Evolutionary conservation across 2,329 filamentous ascomycete genomes (phyloP), one percentile per base, ranked within the genome.

Genomic region (Clarireedia homoeocarpa): DNA sequence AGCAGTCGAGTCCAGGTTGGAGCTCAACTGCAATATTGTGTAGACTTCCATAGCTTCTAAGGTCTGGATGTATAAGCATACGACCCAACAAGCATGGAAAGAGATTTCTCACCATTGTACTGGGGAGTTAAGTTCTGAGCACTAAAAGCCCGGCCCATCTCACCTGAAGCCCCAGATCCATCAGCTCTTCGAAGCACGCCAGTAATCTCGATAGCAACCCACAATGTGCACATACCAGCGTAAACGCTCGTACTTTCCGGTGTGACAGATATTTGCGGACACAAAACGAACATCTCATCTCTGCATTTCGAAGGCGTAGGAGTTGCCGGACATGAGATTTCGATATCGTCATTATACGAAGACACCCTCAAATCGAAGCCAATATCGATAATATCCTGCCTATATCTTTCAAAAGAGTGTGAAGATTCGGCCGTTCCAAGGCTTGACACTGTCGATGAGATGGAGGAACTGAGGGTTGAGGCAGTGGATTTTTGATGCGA

Each of bases 141-240:
- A 26, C 34, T 54, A 9, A 23, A 30, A 27, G 26, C 30, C 10
- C 46, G 36, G 42, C 48, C 42, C 17, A 34, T 42, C 40, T 55
- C 45, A 48, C 26, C 24, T 17, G 30, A 56, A 44, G 39, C 20
- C n/a, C 59, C 49, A 26, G 53, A 24, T 12, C 58, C 58, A 58
- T 64, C 61, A 39, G 63, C 60, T 27, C 42, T 57, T 39, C 60
- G 58, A 44, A 69, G 59, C 39, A 58, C 49, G 15, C 69, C 71
- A 20, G 63, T 65, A 38, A 74, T 58, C 50, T 70, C 66, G 48
- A 73, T 61, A n/a, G 70, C 69, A 5, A 69, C 63, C 66, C 70
- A 71, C 6, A 72, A 61, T 23, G 62, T 64, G 14, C 65, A 66
- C 26, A 55, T 59, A 40, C 63, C 63, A 48, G 61, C 65, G 51